Evolutionary conservation across 208 protist species (phyloP), one percentile per base, ranked within the genome.

Genomic region (Herpetomonas tarakana): DNA sequence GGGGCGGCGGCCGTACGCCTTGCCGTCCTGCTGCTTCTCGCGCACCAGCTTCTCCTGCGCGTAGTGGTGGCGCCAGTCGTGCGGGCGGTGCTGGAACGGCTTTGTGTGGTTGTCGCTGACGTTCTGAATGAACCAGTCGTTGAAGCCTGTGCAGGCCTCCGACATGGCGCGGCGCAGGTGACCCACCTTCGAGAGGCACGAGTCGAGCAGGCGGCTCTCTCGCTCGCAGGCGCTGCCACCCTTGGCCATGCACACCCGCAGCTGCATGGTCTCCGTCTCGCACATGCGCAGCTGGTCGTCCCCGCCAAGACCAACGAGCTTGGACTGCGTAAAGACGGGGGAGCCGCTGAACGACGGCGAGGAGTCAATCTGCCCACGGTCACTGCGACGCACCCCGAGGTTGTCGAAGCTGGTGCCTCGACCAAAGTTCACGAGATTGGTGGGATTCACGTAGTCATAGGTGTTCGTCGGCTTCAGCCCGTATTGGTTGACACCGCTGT

Each of bases 21-120:
- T 60, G 9, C 75, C 71, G 59, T 83, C 79, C 65, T 95, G 86
- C 71, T 88, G 78, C 75, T 85, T 78, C 73, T 74, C 76, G 41
- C 74, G 68, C 56, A 92, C 82, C 19, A 91, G 75, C 59, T 86
- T 85, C 66, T 95, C 89, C 76, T 95, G 89, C 6, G 86, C 86
- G 67, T 95, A 93, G 70, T 85, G 70, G 52, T 89, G 76, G 2
- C 85, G 68, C 86, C 89, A 95, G 67, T 95, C 89, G 56, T 95
- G 89, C 0, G 89, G 85, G 27, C 89, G 80, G 63, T 95, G 85
- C 66, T 91, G 74, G 55, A 93, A 91, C 3, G 89, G 86, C 73
- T 92, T 95, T 19, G 89, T 95, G 77, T 95, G 85, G 59, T 95
- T 95, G 63, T 95, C 89, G 0, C 77, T 88, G 1, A 95, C 89